Evolutionary conservation across 139 green algal species (phyloP).

Genomic region (Diplosphaera chodatii): DNA sequence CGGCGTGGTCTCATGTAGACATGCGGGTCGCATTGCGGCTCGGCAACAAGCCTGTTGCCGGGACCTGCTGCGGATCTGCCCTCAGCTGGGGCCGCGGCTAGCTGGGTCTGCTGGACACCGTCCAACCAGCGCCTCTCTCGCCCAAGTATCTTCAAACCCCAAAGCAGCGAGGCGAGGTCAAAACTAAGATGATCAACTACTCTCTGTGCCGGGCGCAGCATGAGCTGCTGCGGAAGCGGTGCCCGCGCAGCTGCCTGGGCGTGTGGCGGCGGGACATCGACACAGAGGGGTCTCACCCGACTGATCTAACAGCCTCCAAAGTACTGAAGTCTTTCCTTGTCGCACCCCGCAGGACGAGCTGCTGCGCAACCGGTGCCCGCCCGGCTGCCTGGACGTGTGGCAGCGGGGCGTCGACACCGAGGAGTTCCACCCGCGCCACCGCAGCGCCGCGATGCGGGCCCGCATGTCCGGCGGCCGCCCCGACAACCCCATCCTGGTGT

Average conservation of each 20-base stretch:
- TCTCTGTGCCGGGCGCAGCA: neutral
- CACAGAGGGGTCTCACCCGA: slow-evolving; percentile 52
- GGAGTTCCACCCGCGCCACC: slow-evolving; percentile 72
- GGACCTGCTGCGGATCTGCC: too few species aligned
- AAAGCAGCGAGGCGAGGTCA: too few species aligned
- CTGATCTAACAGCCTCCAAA: neutral
- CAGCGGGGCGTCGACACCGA: slow-evolving; percentile 79
- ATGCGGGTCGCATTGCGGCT: too few species aligned
- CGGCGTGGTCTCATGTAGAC: too few species aligned
- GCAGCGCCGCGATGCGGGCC: slow-evolving; percentile 51
- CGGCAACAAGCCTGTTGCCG: too few species aligned
- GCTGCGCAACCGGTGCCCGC: neutral
- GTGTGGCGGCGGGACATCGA: slow-evolving; percentile 84
- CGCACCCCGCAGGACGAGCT: neutral
- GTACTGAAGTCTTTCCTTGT: neutral
- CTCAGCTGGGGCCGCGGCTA: too few species aligned
- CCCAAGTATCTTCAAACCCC: too few species aligned
- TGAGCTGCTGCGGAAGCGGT: neutral
- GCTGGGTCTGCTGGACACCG: too few species aligned
- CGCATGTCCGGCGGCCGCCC: slow-evolving; percentile 60
- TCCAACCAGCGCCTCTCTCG: too few species aligned
- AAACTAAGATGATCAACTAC: too few species aligned
- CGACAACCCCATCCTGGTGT: slow-evolving; percentile 70
- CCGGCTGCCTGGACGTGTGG: slow-evolving; percentile 63
- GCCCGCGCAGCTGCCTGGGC: slow-evolving; percentile 14